Percentiles rank a stretch among this genome's conserved stretches.
phyloP scores from a whole-genome alignment of 805 yeast species.

The Kluyveromyces nonfermentans region DNA sequence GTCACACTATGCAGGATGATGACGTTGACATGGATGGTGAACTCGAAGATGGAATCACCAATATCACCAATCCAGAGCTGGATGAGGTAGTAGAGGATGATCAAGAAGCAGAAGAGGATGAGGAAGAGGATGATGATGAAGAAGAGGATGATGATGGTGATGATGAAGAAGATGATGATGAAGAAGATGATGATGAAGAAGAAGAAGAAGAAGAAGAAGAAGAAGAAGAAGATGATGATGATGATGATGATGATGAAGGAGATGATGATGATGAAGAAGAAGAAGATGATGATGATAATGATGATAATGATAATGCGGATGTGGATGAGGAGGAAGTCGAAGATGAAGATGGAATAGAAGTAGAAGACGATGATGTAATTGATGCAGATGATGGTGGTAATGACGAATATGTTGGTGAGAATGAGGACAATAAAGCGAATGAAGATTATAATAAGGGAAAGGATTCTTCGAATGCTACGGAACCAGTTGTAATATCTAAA shows the following conservation, averaged over 20 bases:
- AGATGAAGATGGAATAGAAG: constrained; percentile 12
- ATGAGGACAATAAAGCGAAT: constrained; percentile 9
- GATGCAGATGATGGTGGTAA: constrained; percentile 12
- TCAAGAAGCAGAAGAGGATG: constrained; percentile 16
- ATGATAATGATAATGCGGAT: constrained; percentile 20
- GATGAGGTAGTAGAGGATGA: constrained; percentile 24
- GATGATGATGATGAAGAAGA: constrained; percentile 10
- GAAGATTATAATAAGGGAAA: constrained; percentile 1
- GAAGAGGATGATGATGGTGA: constrained; percentile 15
- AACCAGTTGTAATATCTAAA: constrained; percentile 14
- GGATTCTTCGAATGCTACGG: constrained; percentile 9
- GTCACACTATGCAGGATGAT: constrained; percentile 20
- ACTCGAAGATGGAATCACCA: constrained; percentile 12
- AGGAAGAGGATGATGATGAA: constrained; percentile 7
- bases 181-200: constrained; percentile 10
- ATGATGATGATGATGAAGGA: constrained; percentile 18
- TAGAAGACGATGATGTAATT: constrained; percentile 12
- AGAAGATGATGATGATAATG: constrained; percentile 10
- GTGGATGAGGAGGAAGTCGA: constrained; percentile 17
- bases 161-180: constrained; percentile 11
- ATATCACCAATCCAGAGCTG: constrained; percentile 17
- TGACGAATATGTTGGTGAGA: constrained; percentile 15
- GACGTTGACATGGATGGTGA: constrained; percentile 14
- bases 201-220: constrained; percentile 17
- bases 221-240: constrained; percentile 18